These are phyloP conservation scores for Nicotiana attenuata DNA, from an alignment of 257 asterid species.

Conservation along the genomic window DNA sequence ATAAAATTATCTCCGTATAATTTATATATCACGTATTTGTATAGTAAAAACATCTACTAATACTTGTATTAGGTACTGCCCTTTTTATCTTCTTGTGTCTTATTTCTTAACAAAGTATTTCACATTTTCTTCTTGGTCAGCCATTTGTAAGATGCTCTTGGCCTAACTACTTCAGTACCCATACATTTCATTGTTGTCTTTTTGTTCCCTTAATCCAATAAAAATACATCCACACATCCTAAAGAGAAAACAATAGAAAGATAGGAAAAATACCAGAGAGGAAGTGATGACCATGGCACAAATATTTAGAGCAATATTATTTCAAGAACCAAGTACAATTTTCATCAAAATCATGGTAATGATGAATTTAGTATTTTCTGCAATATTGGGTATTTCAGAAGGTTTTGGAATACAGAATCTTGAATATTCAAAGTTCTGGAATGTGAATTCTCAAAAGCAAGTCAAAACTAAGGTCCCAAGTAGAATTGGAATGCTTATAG, in stretches of 20 bases:
- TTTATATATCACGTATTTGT: too few relatives aligned
- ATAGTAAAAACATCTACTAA: too few relatives aligned
- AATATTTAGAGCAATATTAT: not conserved
- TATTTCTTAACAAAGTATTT: too few relatives aligned
- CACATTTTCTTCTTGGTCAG: too few relatives aligned
- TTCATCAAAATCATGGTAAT: not conserved
- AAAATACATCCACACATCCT: not conserved
- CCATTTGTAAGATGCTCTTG: too few relatives aligned
- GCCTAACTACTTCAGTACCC: too few relatives aligned
- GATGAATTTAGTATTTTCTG: not conserved
- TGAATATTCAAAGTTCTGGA: slow-evolving; percentile 9
- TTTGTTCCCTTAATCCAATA: not conserved
- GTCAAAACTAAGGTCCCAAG: slow-evolving; percentile 21
- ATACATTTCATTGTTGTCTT: not conserved
- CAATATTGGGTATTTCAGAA: slow-evolving; percentile 1
- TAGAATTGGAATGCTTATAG: slow-evolving; percentile 41
- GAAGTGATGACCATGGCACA: not conserved
- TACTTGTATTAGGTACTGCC: fast-evolving
- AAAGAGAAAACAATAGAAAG: not conserved
- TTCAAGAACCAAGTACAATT: not conserved
- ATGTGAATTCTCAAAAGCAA: not conserved
- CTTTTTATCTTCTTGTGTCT: too few relatives aligned
- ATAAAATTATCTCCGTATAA: too few relatives aligned
- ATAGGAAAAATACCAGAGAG: not conserved
- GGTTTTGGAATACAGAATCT: not conserved